phyloP scores from a whole-genome alignment of 345 rosid genomes.

The Camelina neglecta region DNA sequence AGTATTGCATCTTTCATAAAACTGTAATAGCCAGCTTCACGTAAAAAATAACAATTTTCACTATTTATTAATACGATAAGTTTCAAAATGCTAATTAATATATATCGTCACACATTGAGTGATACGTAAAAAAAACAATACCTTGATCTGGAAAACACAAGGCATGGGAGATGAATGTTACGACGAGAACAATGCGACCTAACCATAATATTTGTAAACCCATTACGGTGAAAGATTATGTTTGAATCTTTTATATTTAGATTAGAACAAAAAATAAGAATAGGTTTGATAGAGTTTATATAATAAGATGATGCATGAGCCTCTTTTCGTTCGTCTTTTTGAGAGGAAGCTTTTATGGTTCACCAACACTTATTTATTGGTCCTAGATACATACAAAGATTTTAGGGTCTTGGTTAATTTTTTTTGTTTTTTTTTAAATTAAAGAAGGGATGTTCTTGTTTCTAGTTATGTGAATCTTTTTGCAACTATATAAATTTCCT shows the following conservation, averaged over 20 bases:
- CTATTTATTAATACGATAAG: background rate
- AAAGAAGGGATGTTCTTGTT: conserved; percentile 13
- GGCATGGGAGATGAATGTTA: conserved; percentile 42
- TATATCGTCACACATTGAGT: background rate
- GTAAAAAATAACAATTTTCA: background rate
- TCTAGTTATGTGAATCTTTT: conserved; percentile 15
- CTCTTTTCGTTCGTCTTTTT: conserved; percentile 42
- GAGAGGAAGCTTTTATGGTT: conserved; percentile 41
- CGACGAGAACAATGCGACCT: conserved; percentile 38
- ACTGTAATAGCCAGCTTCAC: conserved; percentile 58
- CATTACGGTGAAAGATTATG: conserved; percentile 40
- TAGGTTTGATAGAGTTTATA: conserved; percentile 41
- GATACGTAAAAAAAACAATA: conserved; percentile 29
- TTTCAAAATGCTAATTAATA: background rate
- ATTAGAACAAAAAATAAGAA: conserved; percentile 33
- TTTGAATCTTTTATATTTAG: conserved; percentile 13
- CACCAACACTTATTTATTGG: conserved; percentile 45
- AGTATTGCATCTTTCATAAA: conserved; percentile 66
- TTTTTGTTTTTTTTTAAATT: background rate
- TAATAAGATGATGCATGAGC: conserved; percentile 39
- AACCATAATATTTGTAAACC: conserved; percentile 31
- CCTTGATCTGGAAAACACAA: conserved; percentile 54
- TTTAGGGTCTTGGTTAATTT: conserved; percentile 30
- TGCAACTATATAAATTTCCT: background rate
- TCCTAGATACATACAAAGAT: conserved; percentile 43